Evolutionary conservation across 2,329 filamentous ascomycete genomes (phyloP).

Genomic region (Hypoxylon sp.): DNA sequence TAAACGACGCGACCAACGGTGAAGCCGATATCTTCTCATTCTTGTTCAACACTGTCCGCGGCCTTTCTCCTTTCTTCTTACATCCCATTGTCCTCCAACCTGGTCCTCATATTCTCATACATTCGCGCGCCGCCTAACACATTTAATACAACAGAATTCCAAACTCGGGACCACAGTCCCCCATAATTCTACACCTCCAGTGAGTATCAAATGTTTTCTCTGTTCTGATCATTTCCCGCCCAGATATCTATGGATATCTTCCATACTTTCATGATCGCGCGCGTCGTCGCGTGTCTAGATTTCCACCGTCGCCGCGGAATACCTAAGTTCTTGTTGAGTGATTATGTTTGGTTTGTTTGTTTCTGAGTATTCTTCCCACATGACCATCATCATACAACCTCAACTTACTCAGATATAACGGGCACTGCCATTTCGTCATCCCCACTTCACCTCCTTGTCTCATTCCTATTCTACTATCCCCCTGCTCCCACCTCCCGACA

Average conservation of each 20-base stretch:
- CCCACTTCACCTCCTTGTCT: background rate
- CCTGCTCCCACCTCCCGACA: too few relatives aligned
- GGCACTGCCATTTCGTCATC: background rate
- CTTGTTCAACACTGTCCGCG: background rate
- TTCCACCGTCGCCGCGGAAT: background rate
- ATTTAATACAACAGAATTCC: background rate
- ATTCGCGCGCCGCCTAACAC: background rate
- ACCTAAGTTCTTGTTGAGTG: background rate
- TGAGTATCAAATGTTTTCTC: background rate
- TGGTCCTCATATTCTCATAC: background rate
- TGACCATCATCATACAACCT: background rate
- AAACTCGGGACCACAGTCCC: too few relatives aligned
- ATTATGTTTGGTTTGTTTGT: background rate
- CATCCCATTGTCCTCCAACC: background rate
- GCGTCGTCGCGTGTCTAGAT: background rate
- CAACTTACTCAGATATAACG: background rate
- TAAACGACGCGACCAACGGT: background rate
- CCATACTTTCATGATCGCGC: background rate
- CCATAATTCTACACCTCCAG: background rate
- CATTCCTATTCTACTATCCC: background rate
- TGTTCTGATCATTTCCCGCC: background rate
- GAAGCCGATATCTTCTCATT: background rate
- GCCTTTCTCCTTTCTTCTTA: background rate
- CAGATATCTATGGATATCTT: background rate
- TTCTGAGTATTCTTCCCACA: background rate